These are phyloP conservation scores for Fusarium compactum DNA, from an alignment of 2,329 filamentous ascomycete genomes.

Conservation along the genomic window DNA sequence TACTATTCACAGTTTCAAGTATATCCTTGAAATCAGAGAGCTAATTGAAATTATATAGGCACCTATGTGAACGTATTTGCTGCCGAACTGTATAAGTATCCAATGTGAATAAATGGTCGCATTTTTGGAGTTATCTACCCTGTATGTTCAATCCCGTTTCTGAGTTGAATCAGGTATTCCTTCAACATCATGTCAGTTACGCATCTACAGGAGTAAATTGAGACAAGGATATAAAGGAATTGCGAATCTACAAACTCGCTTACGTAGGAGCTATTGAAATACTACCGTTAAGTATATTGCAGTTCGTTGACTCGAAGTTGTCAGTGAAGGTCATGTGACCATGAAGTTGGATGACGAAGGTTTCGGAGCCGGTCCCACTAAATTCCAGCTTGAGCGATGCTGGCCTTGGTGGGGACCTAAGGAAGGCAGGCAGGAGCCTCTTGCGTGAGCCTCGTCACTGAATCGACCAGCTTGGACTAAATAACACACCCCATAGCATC, in stretches of 20 bases:
- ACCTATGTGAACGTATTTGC: neutral
- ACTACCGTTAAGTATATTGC: neutral
- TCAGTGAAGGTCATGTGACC: slow-evolving; percentile 25
- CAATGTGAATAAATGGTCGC: neutral
- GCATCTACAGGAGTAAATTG: accelerated
- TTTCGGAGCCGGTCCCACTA: slow-evolving; percentile 40
- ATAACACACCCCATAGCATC: slow-evolving; percentile 44
- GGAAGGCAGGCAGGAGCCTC: slow-evolving; percentile 55
- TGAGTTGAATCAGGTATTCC: neutral
- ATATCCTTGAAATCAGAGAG: accelerated
- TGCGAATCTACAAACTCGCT: neutral
- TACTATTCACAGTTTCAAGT: neutral
- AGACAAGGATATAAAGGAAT: neutral
- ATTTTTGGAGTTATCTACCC: neutral
- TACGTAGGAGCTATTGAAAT: accelerated
- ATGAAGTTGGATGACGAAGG: slow-evolving; percentile 2
- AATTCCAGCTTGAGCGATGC: slow-evolving; percentile 38
- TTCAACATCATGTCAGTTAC: neutral
- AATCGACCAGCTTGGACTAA: slow-evolving; percentile 45
- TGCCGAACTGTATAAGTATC: neutral
- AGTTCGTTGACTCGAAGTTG: neutral
- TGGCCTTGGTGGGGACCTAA: slow-evolving; percentile 33
- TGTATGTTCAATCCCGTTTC: neutral
- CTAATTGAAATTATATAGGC: too few species aligned
- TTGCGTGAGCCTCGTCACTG: slow-evolving; percentile 54